Evolutionary conservation across 1,284 basidiomycete species (phyloP), one percentile per base, ranked within the genome.

Genomic region (Ustilago curta): DNA sequence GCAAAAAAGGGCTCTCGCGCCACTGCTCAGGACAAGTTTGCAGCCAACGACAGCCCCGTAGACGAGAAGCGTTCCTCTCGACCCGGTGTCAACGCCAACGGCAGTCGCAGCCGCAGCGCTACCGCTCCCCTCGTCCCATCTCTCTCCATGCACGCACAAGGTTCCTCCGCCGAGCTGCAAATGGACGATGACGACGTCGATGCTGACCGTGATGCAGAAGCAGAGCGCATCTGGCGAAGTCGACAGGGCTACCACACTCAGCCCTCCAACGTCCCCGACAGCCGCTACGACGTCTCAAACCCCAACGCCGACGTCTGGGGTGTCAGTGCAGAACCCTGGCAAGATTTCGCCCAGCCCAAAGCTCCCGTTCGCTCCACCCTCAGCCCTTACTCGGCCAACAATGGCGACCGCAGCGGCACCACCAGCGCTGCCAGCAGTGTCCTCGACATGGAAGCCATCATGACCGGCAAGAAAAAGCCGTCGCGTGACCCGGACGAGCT

Each of bases 251-350:
- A 77, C 53, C 68, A 68, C 62, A 70, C 70, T 8, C 67, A 76
- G 37, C 69, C 76, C 9, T 64, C 67, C 56, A 73, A 70, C 51
- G 54, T 69, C 1, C 70, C 66, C 44, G 63, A 76, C 48, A 70
- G 70, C 44, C 76, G 73, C 35, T 66, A 59, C 53, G 74, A 77
- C 44, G 71, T 70, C 18, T 75, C 73, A 25, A 80, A 78, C 49
- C 80, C 80, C 37, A 74, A 82, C 40, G 80, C 82, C 25, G 83
- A 83, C 39, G 76, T 81, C 5, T 83, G 81, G 80, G 83, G 83
- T 48, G 78, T 81, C 39, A 70, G 68, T 32, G 58, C 76, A 23
- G 83, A 84, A 63, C 83, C 83, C 14, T 84, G 83, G 83, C 82
- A 83, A 54, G 83, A 84, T 56, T 83, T 84, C 58, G 79, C 80